Percentiles rank a stretch among this genome's conserved stretches.
Evolutionary conservation across 2,329 filamentous ascomycete genomes (phyloP).

Genomic region (Pyrenochaeta sp.): DNA sequence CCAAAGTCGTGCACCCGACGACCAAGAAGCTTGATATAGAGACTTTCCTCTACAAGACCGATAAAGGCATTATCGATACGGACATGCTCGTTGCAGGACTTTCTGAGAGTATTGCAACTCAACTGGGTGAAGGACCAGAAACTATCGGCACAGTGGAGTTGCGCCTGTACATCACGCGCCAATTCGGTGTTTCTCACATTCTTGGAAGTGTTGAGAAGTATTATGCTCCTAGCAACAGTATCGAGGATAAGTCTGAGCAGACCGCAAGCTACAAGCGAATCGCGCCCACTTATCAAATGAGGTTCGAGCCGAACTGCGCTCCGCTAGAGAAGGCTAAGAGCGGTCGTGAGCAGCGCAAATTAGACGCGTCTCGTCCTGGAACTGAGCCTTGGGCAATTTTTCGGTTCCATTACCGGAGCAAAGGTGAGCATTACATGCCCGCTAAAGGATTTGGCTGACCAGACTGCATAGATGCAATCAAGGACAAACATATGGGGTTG

Average conservation of each 20-base stretch:
- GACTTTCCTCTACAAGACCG: slow-evolving; percentile 25
- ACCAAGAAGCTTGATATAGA: slow-evolving; percentile 31
- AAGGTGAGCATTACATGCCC: slow-evolving; percentile 20
- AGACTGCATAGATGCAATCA: slow-evolving; percentile 24
- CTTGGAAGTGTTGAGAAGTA: slow-evolving; percentile 22
- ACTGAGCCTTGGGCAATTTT: slow-evolving; percentile 50
- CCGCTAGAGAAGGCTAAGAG: slow-evolving; percentile 15
- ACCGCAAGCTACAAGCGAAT: slow-evolving; percentile 23
- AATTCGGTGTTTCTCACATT: slow-evolving; percentile 23
- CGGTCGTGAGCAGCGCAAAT: slow-evolving; percentile 17
- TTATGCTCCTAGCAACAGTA: slow-evolving; percentile 1
- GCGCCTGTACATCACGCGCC: slow-evolving; percentile 36
- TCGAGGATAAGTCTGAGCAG: neutral
- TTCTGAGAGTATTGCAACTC: slow-evolving; percentile 49
- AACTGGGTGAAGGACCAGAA: slow-evolving; percentile 15
- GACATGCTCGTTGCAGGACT: slow-evolving; percentile 92
- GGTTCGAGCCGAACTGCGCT: slow-evolving; percentile 25
- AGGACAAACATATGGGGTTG: slow-evolving; percentile 8
- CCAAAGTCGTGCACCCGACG: slow-evolving; percentile 19
- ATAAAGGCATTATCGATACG: slow-evolving; percentile 75
- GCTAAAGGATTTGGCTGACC: neutral
- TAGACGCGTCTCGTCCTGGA: slow-evolving; percentile 38
- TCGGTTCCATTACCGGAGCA: slow-evolving; percentile 53
- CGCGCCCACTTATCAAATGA: slow-evolving; percentile 32
- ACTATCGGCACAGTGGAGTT: slow-evolving; percentile 46